phyloP scores from a whole-genome alignment of 306 rosid genomes.

The Vicia villosa region DNA sequence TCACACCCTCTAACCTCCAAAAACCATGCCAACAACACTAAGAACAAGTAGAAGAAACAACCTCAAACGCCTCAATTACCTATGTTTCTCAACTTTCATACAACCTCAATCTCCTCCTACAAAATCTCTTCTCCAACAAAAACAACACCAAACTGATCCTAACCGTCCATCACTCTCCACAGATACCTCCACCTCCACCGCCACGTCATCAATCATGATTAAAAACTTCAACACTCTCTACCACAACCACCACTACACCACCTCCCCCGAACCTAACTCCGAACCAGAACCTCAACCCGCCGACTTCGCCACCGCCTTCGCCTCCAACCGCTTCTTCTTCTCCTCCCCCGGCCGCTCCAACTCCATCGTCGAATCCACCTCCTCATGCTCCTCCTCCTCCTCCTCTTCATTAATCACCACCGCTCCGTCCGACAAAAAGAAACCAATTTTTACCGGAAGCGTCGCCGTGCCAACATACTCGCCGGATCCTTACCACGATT shows the following conservation, averaged over 20 bases:
- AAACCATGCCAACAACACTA: constrained; percentile 48
- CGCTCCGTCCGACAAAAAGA: background rate
- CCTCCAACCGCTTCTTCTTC: constrained; percentile 95
- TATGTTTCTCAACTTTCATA: constrained; percentile 65
- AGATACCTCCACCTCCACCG: constrained; percentile 7
- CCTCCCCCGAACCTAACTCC: background rate
- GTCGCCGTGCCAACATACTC: constrained; percentile 76
- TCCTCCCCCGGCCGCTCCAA: constrained; percentile 93
- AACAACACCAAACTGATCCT: background rate
- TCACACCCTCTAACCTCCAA: background rate
- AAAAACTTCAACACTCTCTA: constrained; percentile 73
- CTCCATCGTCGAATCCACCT: constrained; percentile 71
- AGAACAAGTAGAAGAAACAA: constrained; percentile 41
- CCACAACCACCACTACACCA: constrained; percentile 32
- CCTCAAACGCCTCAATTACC: constrained; percentile 46
- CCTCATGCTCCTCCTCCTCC: constrained; percentile 25
- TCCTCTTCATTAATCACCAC: constrained; percentile 12
- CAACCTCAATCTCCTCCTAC: constrained; percentile 42
- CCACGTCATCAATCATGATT: constrained; percentile 44
- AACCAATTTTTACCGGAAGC: constrained; percentile 47
- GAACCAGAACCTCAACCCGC: constrained; percentile 38
- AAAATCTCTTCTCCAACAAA: background rate
- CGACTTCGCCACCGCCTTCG: constrained; percentile 70
- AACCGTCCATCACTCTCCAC: constrained; percentile 33
- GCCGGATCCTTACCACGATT: constrained; percentile 84